These are phyloP conservation scores for Cyphellophora europaea DNA, from an alignment of 2,329 filamentous ascomycete species.

Conservation along the genomic window DNA sequence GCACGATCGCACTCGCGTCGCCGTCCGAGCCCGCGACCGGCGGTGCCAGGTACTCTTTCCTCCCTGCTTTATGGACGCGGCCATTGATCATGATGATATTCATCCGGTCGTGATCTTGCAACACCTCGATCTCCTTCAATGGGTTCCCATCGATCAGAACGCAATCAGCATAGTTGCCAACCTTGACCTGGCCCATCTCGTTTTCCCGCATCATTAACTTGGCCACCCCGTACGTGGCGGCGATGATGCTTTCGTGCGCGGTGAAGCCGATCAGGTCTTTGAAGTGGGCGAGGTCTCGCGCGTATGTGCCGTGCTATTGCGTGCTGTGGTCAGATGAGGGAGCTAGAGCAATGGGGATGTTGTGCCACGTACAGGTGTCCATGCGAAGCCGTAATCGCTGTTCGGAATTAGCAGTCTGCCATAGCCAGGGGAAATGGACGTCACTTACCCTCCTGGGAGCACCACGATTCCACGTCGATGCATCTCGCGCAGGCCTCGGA, in stretches of 20 bases:
- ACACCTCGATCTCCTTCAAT: slow-evolving; percentile 30
- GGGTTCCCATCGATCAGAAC: slow-evolving; percentile 40
- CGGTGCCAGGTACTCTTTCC: slow-evolving; percentile 11
- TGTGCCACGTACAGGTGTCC: too few species aligned
- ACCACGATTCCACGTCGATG: slow-evolving; percentile 35
- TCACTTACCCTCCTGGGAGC: slow-evolving; percentile 30
- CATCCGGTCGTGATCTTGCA: slow-evolving; percentile 35
- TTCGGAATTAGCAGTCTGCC: neutral
- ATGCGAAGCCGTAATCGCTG: slow-evolving; percentile 39
- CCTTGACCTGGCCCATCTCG: slow-evolving; percentile 32
- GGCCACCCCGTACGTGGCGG: slow-evolving; percentile 32
- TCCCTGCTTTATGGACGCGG: slow-evolving; percentile 31
- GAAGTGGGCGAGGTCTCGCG: slow-evolving; percentile 38
- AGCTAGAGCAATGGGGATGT: too few species aligned
- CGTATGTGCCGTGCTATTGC: slow-evolving; percentile 42
- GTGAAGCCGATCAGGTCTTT: slow-evolving; percentile 37
- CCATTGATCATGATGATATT: slow-evolving; percentile 41
- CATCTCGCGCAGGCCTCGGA: slow-evolving; percentile 34
- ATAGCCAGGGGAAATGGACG: neutral
- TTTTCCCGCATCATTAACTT: slow-evolving; percentile 32
- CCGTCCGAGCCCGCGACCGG: slow-evolving; percentile 7
- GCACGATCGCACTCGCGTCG: slow-evolving; percentile 7
- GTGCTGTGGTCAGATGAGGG: too few species aligned
- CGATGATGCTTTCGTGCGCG: slow-evolving; percentile 33
- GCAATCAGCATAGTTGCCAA: slow-evolving; percentile 34